phyloP scores from a whole-genome alignment of 257 asterid genomes.

The Striga asiatica region DNA sequence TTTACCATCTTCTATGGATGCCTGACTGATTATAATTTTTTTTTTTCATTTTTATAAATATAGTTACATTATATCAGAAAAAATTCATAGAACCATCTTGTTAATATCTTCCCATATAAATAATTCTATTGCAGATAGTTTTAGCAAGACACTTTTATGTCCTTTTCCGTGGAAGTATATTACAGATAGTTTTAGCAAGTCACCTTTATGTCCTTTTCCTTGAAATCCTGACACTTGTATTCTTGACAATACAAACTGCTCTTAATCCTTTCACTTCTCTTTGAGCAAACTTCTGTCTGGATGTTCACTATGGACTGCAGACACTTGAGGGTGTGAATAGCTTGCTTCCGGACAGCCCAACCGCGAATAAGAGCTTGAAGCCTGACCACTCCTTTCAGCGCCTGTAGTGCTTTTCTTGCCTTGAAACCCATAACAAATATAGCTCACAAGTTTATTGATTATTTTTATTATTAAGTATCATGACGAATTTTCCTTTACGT shows the following conservation, averaged over 20 bases:
- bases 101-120: background rate
- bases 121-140: background rate
- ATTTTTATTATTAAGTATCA: background rate
- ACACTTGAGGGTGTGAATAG: constrained; percentile 69
- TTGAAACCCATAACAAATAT: constrained; percentile 14
- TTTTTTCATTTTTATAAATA: too few relatives aligned
- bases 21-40: too few relatives aligned
- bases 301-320: constrained; percentile 79
- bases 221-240: constrained; percentile 25
- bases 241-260: constrained; percentile 26
- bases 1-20: too few relatives aligned
- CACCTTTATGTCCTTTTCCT: constrained; percentile 67
- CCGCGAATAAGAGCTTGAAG: constrained; percentile 94
- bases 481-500: background rate
- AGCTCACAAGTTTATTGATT: background rate
- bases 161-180: constrained; percentile 30
- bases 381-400: constrained; percentile 77
- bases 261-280: constrained; percentile 43
- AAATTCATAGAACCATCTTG: background rate
- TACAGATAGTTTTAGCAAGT: constrained; percentile 3
- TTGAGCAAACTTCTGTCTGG: constrained; percentile 68
- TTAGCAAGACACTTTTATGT: constrained; percentile 43
- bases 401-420: constrained; percentile 86
- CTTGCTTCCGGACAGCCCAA: constrained; percentile 82
- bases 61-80: too few relatives aligned